Evolutionary conservation across 73 alveolate species (phyloP).

Genomic region (Paramecium pentaurelia): DNA sequence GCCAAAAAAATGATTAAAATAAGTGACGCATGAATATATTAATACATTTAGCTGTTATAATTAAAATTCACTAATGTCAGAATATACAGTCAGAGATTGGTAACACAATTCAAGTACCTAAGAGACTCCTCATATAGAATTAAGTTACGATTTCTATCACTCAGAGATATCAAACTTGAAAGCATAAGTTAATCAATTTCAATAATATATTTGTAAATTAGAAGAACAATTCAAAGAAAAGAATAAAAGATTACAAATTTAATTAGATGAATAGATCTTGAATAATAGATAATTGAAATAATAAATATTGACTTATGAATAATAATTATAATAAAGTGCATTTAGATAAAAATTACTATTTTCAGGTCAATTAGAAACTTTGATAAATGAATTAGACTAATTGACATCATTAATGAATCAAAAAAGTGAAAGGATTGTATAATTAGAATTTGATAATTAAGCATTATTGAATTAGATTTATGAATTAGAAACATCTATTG

Average conservation of each 20-base stretch:
- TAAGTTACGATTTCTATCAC: background rate
- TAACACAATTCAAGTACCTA: background rate
- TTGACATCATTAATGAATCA: background rate
- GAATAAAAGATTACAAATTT: background rate
- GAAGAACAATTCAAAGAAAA: background rate
- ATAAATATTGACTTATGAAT: background rate
- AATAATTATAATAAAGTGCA: background rate
- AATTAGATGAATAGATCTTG: background rate
- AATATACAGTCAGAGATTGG: conserved; percentile 19
- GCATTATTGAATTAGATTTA: background rate
- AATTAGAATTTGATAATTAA: background rate
- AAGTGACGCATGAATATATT: background rate
- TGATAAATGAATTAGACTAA: background rate
- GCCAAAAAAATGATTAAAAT: background rate
- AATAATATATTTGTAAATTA: background rate
- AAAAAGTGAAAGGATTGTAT: background rate
- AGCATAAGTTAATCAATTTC: background rate
- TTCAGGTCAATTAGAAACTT: background rate
- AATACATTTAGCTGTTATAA: background rate
- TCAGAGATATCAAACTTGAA: background rate
- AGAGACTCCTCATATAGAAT: background rate
- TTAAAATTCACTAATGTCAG: background rate
- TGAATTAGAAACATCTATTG: background rate
- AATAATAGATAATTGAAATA: background rate
- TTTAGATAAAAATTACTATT: background rate